Evolutionary conservation across 768 basidiomycete species (phyloP).

Genomic region (Amanita polypyramis): DNA sequence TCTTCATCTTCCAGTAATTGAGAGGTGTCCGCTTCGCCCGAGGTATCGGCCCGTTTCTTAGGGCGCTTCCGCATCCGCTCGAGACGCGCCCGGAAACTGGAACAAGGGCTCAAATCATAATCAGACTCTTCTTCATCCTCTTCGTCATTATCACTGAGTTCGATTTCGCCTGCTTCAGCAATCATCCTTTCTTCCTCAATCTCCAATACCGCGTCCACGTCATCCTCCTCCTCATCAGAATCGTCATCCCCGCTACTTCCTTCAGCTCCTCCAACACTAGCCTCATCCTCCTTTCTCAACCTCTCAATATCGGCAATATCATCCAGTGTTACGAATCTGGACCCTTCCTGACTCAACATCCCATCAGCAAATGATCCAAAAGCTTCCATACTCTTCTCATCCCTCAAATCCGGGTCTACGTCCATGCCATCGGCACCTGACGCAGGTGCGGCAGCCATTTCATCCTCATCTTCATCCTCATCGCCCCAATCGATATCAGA

Average conservation of each 20-base stretch:
- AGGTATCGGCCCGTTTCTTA: slow-evolving; percentile 17
- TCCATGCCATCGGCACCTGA: slow-evolving; percentile 45
- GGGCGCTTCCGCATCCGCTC: slow-evolving; percentile 25
- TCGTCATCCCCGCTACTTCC: slow-evolving; percentile 24
- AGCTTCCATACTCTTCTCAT: slow-evolving; percentile 29
- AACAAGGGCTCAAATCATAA: slow-evolving; percentile 27
- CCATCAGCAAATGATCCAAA: slow-evolving; percentile 46
- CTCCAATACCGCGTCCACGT: slow-evolving; percentile 16
- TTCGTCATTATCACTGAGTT: slow-evolving; percentile 18
- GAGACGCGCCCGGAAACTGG: slow-evolving; percentile 36
- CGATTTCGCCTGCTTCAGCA: slow-evolving; percentile 33
- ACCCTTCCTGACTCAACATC: slow-evolving; percentile 33
- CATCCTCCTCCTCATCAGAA: slow-evolving; percentile 19
- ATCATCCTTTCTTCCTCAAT: slow-evolving; percentile 28
- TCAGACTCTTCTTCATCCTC: slow-evolving; percentile 27
- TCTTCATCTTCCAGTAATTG: slow-evolving; percentile 25
- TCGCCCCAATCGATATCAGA: slow-evolving; percentile 65
- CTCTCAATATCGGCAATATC: slow-evolving; percentile 48
- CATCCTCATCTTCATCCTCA: slow-evolving; percentile 25
- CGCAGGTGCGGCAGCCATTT: slow-evolving; percentile 18
- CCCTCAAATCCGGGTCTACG: slow-evolving; percentile 43
- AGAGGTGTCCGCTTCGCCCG: slow-evolving; percentile 16
- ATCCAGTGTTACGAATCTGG: slow-evolving; percentile 46
- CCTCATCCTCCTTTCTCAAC: slow-evolving; percentile 25
- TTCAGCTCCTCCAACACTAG: slow-evolving; percentile 15